Conservation (phyloP, 2,329 filamentous ascomycete species). For the Emergomyces orientalis region DNA sequence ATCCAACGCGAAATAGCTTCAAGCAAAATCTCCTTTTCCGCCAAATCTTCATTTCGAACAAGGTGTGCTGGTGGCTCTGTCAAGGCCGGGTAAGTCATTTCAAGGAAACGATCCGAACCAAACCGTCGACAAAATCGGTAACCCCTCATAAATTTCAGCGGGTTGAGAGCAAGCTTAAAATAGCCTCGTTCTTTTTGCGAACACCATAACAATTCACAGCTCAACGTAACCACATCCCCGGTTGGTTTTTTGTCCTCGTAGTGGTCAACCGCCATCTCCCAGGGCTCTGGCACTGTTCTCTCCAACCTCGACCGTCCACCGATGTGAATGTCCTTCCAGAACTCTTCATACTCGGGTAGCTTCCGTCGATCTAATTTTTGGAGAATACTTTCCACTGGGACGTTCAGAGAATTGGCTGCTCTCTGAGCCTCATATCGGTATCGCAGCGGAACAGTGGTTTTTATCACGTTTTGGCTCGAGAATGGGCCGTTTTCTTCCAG, state of each 20-base stretch:
- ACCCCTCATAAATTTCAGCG: slow-evolving; percentile 34
- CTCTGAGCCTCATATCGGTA: slow-evolving; percentile 33
- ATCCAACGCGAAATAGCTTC: slow-evolving; percentile 35
- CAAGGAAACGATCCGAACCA: slow-evolving; percentile 39
- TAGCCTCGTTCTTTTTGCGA: slow-evolving; percentile 24
- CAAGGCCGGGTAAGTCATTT: slow-evolving; percentile 30
- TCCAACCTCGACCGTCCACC: slow-evolving; percentile 22
- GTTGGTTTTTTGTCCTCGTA: slow-evolving; percentile 23
- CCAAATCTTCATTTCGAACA: slow-evolving; percentile 13
- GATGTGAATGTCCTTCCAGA: slow-evolving; percentile 28
- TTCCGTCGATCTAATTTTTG: slow-evolving; percentile 12
- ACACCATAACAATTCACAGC: slow-evolving; percentile 34
- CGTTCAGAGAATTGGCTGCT: slow-evolving; percentile 24
- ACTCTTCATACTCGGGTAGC: slow-evolving; percentile 20
- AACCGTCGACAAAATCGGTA: slow-evolving; percentile 40
- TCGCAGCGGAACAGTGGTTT: slow-evolving; percentile 24
- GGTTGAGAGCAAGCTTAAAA: slow-evolving; percentile 33
- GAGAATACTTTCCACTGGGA: slow-evolving; percentile 24
- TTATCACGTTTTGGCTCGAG: slow-evolving; percentile 21
- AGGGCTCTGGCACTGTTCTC: slow-evolving; percentile 24
- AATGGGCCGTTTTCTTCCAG: slow-evolving; percentile 31
- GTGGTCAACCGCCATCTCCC: slow-evolving; percentile 27
- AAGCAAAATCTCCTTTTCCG: slow-evolving; percentile 22
- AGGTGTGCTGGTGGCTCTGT: slow-evolving; percentile 22
- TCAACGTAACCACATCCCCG: slow-evolving; percentile 32